Percentiles rank a stretch among this genome's conserved stretches.
Conservation (phyloP, 495 filamentous ascomycete species). For the Penicillium malachiteum region DNA sequence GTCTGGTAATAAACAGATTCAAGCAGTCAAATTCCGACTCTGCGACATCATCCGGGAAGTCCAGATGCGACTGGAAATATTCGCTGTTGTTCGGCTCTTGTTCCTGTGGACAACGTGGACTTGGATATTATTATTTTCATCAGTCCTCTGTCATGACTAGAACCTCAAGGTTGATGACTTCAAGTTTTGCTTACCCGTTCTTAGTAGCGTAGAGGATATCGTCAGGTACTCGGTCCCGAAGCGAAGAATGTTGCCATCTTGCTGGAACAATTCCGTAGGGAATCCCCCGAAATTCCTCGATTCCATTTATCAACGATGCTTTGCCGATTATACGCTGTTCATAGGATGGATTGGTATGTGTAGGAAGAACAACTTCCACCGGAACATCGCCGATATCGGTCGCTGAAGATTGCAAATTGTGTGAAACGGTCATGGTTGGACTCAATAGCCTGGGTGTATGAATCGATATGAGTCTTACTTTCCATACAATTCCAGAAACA, state of each 20-base stretch:
- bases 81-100: neutral
- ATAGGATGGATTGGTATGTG: neutral
- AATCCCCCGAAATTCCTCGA: neutral
- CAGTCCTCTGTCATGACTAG: too few relatives aligned
- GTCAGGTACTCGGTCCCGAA: neutral
- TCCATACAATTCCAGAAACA: too few relatives aligned
- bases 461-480: neutral
- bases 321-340: neutral
- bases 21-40: slow-evolving; percentile 4
- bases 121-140: neutral
- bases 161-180: too few relatives aligned
- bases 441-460: too few relatives aligned
- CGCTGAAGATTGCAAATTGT: neutral
- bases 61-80: neutral
- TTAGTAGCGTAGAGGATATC: neutral
- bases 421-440: neutral
- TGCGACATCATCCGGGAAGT: neutral
- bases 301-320: neutral
- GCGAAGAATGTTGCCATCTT: neutral
- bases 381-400: neutral
- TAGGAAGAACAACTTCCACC: neutral
- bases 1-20: neutral
- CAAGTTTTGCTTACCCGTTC: neutral
- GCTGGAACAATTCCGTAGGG: neutral
- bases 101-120: neutral